Conservation (phyloP, 2,329 filamentous ascomycete species). For the Didymella pinodella region DNA sequence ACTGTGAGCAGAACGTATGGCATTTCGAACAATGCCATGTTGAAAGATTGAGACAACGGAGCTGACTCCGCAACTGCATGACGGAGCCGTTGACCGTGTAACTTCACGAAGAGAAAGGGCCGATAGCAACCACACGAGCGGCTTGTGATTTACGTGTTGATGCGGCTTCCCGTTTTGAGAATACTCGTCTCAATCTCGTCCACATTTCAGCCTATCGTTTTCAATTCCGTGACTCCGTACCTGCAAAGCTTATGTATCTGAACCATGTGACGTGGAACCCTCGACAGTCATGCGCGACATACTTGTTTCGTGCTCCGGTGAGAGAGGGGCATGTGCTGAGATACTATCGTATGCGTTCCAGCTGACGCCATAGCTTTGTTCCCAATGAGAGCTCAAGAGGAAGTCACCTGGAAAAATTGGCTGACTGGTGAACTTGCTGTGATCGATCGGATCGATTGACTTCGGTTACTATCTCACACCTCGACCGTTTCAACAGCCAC, state of each 20-base stretch:
- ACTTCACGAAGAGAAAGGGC: constrained; percentile 8
- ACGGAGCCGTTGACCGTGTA: constrained; percentile 15
- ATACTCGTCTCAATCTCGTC: too few species aligned
- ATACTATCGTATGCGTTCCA: constrained; percentile 6
- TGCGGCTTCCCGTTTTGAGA: constrained; percentile 10
- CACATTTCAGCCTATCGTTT: not conserved
- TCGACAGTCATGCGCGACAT: constrained; percentile 12
- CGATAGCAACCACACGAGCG: constrained; percentile 11
- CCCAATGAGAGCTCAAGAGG: not conserved
- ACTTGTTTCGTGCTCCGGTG: constrained; percentile 11
- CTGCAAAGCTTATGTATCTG: not conserved
- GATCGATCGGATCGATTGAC: not conserved
- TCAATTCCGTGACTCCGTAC: not conserved
- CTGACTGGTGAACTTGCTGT: constrained; percentile 3
- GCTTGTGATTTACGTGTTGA: constrained; percentile 11
- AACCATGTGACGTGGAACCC: constrained; percentile 12
- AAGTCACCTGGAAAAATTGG: not conserved
- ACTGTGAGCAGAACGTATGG: constrained; percentile 2
- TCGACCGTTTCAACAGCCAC: not conserved
- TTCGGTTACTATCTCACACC: constrained; percentile 1
- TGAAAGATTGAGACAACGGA: constrained; percentile 3
- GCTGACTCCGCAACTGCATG: constrained; percentile 7
- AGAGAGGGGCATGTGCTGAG: not conserved
- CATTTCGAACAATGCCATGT: constrained; percentile 4
- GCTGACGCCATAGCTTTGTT: not conserved